Conservation (phyloP, 2,329 filamentous ascomycete species). For the Microcyclospora tardicrescens region DNA sequence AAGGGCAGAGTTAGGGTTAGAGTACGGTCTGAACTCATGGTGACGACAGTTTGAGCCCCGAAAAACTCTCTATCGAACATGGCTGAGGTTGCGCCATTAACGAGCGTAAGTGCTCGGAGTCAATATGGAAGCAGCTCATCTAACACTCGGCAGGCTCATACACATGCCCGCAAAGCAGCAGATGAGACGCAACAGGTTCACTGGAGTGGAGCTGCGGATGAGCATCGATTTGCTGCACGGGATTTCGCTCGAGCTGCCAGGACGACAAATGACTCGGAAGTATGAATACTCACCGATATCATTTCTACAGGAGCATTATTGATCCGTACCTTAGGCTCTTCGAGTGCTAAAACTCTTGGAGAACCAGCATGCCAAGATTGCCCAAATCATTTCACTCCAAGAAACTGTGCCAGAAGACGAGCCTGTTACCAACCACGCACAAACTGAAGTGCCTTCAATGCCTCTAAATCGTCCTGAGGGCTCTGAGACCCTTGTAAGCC, state of each 20-base stretch:
- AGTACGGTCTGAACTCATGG: background rate
- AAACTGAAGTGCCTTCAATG: too few relatives aligned
- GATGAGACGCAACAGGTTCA: constrained; percentile 55
- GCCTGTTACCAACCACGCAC: background rate
- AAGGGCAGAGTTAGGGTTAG: too few relatives aligned
- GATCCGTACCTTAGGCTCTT: constrained; percentile 47
- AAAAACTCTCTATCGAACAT: constrained; percentile 5
- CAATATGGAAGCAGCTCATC: background rate
- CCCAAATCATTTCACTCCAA: constrained; percentile 65
- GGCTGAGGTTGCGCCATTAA: constrained; percentile 16
- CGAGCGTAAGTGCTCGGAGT: constrained; percentile 5
- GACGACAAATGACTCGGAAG: constrained; percentile 50
- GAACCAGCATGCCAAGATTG: constrained; percentile 72
- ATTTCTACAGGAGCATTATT: too few relatives aligned
- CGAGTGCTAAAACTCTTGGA: constrained; percentile 77
- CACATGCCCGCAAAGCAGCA: constrained; percentile 75
- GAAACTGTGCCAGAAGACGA: constrained; percentile 4
- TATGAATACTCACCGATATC: constrained; percentile 14
- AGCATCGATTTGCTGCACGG: constrained; percentile 76
- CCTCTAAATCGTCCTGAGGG: too few relatives aligned
- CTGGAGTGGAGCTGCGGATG: constrained; percentile 69
- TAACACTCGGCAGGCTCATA: constrained; percentile 52
- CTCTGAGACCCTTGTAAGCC: too few relatives aligned
- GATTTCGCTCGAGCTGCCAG: constrained; percentile 79
- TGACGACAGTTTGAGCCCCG: too few relatives aligned